Percentiles rank a stretch among this genome's conserved stretches.
phyloP scores from a whole-genome alignment of 2,329 filamentous ascomycete genomes.

The Camptophora hylomeconis region DNA sequence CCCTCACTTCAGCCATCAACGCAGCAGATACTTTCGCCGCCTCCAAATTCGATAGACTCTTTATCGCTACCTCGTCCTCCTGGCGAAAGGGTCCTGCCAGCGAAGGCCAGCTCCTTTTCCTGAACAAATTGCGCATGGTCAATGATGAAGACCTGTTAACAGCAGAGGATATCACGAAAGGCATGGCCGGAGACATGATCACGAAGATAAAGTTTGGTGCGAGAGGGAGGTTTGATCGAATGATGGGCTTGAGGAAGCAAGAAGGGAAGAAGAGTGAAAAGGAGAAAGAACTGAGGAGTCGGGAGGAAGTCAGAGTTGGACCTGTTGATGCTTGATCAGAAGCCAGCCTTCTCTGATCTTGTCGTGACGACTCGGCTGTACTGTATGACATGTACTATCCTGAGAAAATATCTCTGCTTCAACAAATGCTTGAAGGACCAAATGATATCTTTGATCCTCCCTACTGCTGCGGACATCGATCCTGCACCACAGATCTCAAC shows the following conservation, averaged over 20 bases:
- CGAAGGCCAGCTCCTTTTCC: conserved; percentile 31
- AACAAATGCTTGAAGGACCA: too few species aligned
- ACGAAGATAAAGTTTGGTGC: conserved; percentile 81
- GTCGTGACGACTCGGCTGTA: too few species aligned
- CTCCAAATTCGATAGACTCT: conserved; percentile 50
- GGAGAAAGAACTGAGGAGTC: conserved; percentile 18
- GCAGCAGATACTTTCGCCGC: conserved; percentile 72
- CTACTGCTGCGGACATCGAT: too few species aligned
- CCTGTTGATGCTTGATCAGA: conserved; percentile 25
- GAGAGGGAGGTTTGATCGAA: conserved; percentile 45
- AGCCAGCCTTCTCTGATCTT: too few species aligned
- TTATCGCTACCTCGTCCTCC: conserved; percentile 50
- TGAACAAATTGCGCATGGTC: conserved; percentile 27
- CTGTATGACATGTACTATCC: too few species aligned
- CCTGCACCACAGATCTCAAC: too few species aligned
- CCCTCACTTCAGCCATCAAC: conserved; percentile 64
- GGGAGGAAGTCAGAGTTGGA: conserved; percentile 36
- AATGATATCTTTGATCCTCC: too few species aligned
- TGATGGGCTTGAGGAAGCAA: conserved; percentile 39
- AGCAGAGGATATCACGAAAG: conserved; percentile 54
- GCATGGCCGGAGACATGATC: conserved; percentile 78
- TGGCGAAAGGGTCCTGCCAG: conserved; percentile 61
- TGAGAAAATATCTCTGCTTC: too few species aligned
- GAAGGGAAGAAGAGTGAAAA: conserved; percentile 22
- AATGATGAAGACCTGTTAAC: conserved; percentile 47